Evolutionary conservation across 106 monocot species (phyloP).

Genomic region (Iris macrosiphon): DNA sequence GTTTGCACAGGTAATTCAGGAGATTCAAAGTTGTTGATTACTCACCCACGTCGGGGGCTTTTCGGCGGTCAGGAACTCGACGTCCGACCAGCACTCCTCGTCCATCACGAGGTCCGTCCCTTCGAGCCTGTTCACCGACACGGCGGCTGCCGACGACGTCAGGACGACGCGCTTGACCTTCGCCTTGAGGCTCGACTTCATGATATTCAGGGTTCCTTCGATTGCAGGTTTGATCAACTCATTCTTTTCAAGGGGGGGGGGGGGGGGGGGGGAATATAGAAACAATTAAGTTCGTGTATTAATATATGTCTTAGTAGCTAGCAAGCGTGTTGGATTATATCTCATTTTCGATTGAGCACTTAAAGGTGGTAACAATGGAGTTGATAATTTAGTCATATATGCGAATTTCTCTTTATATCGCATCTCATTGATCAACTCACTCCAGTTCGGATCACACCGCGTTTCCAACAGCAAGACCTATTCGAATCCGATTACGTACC

Average conservation of each 20-base stretch:
- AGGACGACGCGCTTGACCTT: conserved; percentile 17
- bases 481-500: too few relatives aligned
- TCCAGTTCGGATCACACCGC: too few relatives aligned
- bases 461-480: too few relatives aligned
- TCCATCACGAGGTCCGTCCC: conserved; percentile 17
- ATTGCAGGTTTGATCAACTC: conserved; percentile 39
- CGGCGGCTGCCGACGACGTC: conserved; percentile 24
- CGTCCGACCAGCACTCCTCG: conserved; percentile 31
- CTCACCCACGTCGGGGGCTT: conserved; percentile 22
- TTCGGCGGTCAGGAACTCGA: conserved; percentile 14
- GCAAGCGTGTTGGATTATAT: too few relatives aligned
- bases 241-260: conserved; percentile 30
- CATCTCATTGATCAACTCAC: too few relatives aligned
- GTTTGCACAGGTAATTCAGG: not conserved
- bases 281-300: not conserved
- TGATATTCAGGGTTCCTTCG: conserved; percentile 24
- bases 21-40: not conserved
- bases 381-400: too few relatives aligned
- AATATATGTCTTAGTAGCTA: not conserved
- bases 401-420: too few relatives aligned
- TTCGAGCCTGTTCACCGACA: conserved; percentile 8
- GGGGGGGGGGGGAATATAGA: not conserved
- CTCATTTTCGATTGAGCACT: too few relatives aligned
- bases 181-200: conserved; percentile 37
- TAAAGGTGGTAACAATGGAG: too few relatives aligned